Conservation (phyloP, 2,329 filamentous ascomycete genomes). For the Arthrobotrys sinensis region DNA sequence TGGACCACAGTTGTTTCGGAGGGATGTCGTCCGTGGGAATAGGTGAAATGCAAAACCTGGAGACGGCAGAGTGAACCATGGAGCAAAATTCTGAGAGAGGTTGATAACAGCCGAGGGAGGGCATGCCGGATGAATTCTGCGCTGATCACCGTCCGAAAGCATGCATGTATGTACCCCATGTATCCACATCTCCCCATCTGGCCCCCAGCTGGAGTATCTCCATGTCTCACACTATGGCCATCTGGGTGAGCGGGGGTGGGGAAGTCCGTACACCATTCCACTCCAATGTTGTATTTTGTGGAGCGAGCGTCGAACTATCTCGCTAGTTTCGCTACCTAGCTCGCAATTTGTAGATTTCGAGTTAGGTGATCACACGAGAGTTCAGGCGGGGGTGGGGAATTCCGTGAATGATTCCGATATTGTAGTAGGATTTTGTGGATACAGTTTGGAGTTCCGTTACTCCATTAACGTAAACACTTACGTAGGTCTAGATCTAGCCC, state of each 20-base stretch:
- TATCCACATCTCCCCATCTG: background rate
- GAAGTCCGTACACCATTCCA: constrained; percentile 37
- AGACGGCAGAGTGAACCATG: constrained; percentile 28
- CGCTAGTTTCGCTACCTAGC: constrained; percentile 6
- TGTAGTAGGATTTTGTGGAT: background rate
- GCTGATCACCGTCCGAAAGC: constrained; percentile 42
- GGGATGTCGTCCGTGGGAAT: constrained; percentile 45
- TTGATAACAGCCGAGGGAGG: constrained; percentile 57
- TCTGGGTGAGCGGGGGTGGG: constrained; percentile 39
- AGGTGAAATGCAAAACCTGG: constrained; percentile 22
- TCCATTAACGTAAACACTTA: constrained; percentile 10
- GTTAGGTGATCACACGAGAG: constrained; percentile 14
- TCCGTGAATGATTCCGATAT: constrained; percentile 8
- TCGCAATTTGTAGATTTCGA: constrained; percentile 4
- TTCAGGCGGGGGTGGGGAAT: constrained; percentile 15
- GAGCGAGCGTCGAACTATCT: constrained; percentile 29
- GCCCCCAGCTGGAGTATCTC: constrained; percentile 32
- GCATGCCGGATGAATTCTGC: constrained; percentile 52
- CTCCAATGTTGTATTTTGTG: constrained; percentile 20
- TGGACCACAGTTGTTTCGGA: constrained; percentile 37
- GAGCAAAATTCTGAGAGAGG: constrained; percentile 18
- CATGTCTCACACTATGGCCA: constrained; percentile 40
- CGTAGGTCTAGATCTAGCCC: background rate
- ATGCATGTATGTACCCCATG: constrained; percentile 23
- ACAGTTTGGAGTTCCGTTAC: constrained; percentile 10